Evolutionary conservation across 2,329 filamentous ascomycete genomes (phyloP).

Genomic region (Fusarium sambucinum): DNA sequence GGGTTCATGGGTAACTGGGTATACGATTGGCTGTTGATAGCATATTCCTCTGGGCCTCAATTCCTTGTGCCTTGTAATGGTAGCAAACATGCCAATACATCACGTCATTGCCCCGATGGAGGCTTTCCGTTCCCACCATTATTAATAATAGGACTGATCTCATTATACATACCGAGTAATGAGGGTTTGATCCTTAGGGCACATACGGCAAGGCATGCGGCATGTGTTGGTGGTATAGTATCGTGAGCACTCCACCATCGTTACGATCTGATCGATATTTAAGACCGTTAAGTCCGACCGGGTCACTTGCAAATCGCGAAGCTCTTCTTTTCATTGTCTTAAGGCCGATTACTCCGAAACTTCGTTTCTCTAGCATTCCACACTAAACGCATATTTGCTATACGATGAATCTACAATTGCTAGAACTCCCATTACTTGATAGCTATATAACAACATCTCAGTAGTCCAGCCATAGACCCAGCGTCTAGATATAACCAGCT

Average conservation of each 20-base stretch:
- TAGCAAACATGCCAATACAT: background rate
- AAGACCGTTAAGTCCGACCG: background rate
- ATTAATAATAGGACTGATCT: background rate
- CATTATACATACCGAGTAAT: background rate
- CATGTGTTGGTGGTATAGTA: background rate
- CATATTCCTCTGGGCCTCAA: background rate
- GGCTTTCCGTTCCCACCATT: background rate
- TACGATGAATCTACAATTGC: too few relatives aligned
- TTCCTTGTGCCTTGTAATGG: background rate
- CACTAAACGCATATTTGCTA: too few relatives aligned
- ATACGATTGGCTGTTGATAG: background rate
- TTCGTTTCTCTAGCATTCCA: too few relatives aligned
- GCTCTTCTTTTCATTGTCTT: fast-evolving
- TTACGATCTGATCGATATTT: background rate
- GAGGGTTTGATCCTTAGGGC: background rate
- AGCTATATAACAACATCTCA: too few relatives aligned
- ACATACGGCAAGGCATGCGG: background rate
- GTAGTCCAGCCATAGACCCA: too few relatives aligned
- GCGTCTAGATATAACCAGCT: too few relatives aligned
- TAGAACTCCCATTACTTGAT: too few relatives aligned
- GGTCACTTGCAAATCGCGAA: background rate
- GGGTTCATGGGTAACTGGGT: background rate
- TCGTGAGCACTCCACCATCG: too few relatives aligned
- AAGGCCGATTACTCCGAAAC: background rate
- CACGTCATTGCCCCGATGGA: background rate